A percentile compares a stretch with the other conserved stretches of the same genome.
These are phyloP conservation scores for Metschnikowia cubensis DNA, from an alignment of 805 yeast species.

Conservation along the genomic window DNA sequence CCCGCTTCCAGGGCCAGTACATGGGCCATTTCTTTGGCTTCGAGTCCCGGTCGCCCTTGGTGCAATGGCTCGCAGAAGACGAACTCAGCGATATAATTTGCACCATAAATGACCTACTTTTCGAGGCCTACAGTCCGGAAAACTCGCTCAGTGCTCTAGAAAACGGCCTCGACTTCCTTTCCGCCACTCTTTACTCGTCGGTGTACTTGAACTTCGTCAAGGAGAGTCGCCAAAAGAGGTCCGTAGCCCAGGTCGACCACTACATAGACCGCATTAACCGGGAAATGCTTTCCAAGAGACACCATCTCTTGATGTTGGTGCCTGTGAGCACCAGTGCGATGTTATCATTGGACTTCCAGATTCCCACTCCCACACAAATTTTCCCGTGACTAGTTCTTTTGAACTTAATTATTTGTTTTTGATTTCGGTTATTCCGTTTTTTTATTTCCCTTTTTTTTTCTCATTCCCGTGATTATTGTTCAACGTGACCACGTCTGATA, in stretches of 20 bases:
- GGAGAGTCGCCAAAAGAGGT: slow-evolving; percentile 24
- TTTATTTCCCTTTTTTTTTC: no score
- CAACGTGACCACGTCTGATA: no score
- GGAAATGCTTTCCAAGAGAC: slow-evolving; percentile 17
- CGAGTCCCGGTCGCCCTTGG: slow-evolving; percentile 48
- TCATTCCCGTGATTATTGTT: no score
- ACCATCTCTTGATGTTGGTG: slow-evolving; percentile 33
- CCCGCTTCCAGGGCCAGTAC: neutral
- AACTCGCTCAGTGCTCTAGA: slow-evolving; percentile 25
- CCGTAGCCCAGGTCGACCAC: slow-evolving; percentile 39
- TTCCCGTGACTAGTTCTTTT: neutral
- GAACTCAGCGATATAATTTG: slow-evolving; percentile 43
- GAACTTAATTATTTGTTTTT: neutral
- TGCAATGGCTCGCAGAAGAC: slow-evolving; percentile 19
- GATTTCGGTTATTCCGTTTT: no score
- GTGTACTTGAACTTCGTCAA: slow-evolving; percentile 15
- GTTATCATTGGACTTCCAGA: slow-evolving; percentile 53
- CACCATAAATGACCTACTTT: slow-evolving; percentile 41
- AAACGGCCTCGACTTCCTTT: slow-evolving; percentile 40
- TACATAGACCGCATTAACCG: slow-evolving; percentile 27
- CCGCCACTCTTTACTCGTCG: slow-evolving; percentile 32
- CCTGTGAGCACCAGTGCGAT: slow-evolving; percentile 53
- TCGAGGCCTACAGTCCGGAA: slow-evolving; percentile 38
- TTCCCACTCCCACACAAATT: slow-evolving; percentile 30
- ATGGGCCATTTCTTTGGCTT: slow-evolving; percentile 43